Base-by-base conservation (phyloP, 768 basidiomycete genomes). In the Psilocybe sp. region DNA sequence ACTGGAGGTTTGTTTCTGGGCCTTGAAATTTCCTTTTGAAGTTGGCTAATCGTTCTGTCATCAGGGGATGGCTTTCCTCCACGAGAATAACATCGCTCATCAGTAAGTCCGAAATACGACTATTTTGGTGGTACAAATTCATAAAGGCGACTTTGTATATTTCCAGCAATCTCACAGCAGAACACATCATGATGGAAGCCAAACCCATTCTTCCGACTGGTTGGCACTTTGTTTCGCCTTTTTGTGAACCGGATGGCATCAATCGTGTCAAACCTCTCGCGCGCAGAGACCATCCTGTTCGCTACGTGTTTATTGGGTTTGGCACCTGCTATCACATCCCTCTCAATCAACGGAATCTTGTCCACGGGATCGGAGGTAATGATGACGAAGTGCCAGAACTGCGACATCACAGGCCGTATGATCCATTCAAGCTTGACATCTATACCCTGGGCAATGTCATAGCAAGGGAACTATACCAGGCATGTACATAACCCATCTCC, bases 131-230 rank as follows among this genome's bases (percentile, higher is more conserved):
- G 7, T 11, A 23, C 5, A 31, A 32, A 16, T 8, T 35, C 3
- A 36, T 11, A 19, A 5, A n/a, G 12, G n/a, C 11, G 23, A 23
- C 7, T 19, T 8, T 44, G 23, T 16, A 16, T 15, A 18, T 42
- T 42, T 35, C 36, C 31, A 69, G 67, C 35, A 66, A 70, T 46
- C 53, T 67, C 8, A 68, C 60, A 13, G 62, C 61, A 8, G 60
- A 60, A 14, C 67, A 70, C 51, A 68, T 72, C 46, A 69, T 72
- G 69, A 70, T 72, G 67, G 68, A 72, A 32, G 66, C 63, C 1
- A 57, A 59, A 37, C 46, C 65, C 1, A 60, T 69, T 28, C 51
- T 66, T 39, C 68, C 68, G 1, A 55, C 63, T 2, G 69, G 67
- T 13, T 69, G 67, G 67, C 70, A 69, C 50, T 66, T 67, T 40